phyloP scores from a whole-genome alignment of 139 green algal genomes.

The Chlamydomonas eustigma region DNA sequence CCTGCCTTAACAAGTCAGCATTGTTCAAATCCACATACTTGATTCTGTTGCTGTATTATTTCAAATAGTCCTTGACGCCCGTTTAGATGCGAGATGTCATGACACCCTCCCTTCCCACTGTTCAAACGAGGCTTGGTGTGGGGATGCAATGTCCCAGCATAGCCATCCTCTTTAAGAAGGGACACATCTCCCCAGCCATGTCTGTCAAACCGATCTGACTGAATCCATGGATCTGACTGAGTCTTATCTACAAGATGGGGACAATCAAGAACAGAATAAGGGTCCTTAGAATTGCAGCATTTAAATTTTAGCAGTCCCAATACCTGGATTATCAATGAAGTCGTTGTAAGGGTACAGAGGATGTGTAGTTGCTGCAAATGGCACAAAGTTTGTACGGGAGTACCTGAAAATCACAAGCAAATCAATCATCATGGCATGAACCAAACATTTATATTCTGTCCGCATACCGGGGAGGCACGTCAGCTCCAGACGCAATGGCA shows the following conservation, averaged over 20 bases:
- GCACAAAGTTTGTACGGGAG: conserved; percentile 25
- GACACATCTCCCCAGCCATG: conserved; percentile 41
- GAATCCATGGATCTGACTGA: conserved; percentile 2
- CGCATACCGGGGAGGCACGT: background rate
- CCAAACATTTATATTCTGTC: background rate
- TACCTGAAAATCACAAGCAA: conserved; percentile 12
- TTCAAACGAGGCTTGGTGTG: background rate
- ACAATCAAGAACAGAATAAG: background rate
- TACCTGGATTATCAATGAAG: background rate
- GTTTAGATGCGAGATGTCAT: background rate
- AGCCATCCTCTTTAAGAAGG: conserved; percentile 33
- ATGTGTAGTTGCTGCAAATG: conserved; percentile 25
- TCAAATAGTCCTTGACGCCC: conserved; percentile 24
- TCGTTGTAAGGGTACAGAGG: conserved; percentile 38
- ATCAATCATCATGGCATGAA: background rate
- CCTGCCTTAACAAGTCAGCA: background rate
- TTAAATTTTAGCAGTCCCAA: too few species aligned
- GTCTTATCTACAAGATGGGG: conserved; percentile 13
- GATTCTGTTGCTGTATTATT: background rate
- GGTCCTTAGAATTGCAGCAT: background rate
- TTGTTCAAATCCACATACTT: conserved; percentile 2
- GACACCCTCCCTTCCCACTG: background rate
- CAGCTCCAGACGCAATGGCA: background rate
- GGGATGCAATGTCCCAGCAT: conserved; percentile 6
- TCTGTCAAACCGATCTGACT: conserved; percentile 9